Evolutionary conservation across 2,329 filamentous ascomycete genomes (phyloP), one percentile per base, ranked within the genome.

Genomic region (Diplodia seriata): DNA sequence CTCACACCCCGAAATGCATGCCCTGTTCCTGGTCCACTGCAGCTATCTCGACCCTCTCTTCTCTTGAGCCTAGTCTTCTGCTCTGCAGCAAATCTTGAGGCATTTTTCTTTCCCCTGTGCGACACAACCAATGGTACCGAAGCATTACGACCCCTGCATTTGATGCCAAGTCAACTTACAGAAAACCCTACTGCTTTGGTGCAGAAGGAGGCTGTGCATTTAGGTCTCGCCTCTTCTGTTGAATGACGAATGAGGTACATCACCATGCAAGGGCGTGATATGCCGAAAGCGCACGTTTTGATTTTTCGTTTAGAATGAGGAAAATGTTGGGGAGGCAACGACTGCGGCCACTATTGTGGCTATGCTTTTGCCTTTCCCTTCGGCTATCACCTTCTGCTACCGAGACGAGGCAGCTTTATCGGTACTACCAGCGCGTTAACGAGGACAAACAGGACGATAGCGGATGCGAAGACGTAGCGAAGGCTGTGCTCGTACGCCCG

Each of bases 391-490:
- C 51, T 67, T 18, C 20, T 47, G n/a, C 77, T 76, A 4, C 83
- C 82, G 62, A 89, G 74, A 68, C 83, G 81, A 1, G 87, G 87
- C 71, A 91, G 73, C 73, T 80, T 84, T 26, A 90, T 79, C 0
- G 84, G 83, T 43, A 84, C 12, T 2, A 89, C 75, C 61, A 89
- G 70, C 2, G 85, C 71, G 20, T 83, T 83, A 0, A 86, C 75
- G 9, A 85, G 67, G 0, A 86, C 84, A 64, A 90, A 73, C 1
- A 78, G 70, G 18, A 76, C 76, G 51, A 82, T 77, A 38, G 81
- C 78, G 2, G 76, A 80, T 54, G 81, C 74, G 70, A 84, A 85
- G 1, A 81, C 81, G 7, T 80, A 73, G 56, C 78, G 75, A 31
- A 81, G 71, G 67, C 78, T 78, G 55, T 73, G 72, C 43, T 71